Conservation (phyloP, 768 basidiomycete species). For the Rhizopogon vesiculosus region DNA sequence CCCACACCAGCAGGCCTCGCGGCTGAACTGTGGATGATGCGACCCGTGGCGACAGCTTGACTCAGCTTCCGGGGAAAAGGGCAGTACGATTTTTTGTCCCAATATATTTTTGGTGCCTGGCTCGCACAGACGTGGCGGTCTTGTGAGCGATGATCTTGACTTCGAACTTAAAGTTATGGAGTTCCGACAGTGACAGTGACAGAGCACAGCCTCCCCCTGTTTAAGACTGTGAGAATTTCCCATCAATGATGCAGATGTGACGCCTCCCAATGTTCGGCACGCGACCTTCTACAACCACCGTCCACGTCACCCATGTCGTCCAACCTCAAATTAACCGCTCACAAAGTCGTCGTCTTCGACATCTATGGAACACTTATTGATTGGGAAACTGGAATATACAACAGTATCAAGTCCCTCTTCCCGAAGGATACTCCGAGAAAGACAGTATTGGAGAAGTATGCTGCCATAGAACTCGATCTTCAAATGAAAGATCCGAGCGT, state of each 20-base stretch:
- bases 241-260: too few relatives aligned
- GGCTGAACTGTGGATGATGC: too few relatives aligned
- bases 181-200: too few relatives aligned
- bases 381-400: conserved; percentile 69
- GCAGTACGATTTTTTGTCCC: too few relatives aligned
- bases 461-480: conserved; percentile 49
- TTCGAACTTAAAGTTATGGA: too few relatives aligned
- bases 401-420: conserved; percentile 33
- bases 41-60: too few relatives aligned
- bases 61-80: too few relatives aligned
- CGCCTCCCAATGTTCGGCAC: conserved; percentile 3
- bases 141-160: too few relatives aligned
- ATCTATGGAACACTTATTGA: conserved; percentile 76
- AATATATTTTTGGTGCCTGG: too few relatives aligned
- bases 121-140: too few relatives aligned
- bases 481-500: conserved; percentile 53
- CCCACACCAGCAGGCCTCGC: too few relatives aligned
- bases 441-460: conserved; percentile 49
- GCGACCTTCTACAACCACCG: conserved; percentile 9
- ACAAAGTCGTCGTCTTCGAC: conserved; percentile 58
- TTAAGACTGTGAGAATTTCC: neutral
- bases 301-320: neutral
- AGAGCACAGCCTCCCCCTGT: neutral
- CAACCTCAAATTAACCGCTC: conserved; percentile 11
- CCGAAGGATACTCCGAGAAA: conserved; percentile 10